These are phyloP conservation scores for Colletotrichum lindemuthianum DNA, from an alignment of 2,329 filamentous ascomycete species.

Conservation along the genomic window DNA sequence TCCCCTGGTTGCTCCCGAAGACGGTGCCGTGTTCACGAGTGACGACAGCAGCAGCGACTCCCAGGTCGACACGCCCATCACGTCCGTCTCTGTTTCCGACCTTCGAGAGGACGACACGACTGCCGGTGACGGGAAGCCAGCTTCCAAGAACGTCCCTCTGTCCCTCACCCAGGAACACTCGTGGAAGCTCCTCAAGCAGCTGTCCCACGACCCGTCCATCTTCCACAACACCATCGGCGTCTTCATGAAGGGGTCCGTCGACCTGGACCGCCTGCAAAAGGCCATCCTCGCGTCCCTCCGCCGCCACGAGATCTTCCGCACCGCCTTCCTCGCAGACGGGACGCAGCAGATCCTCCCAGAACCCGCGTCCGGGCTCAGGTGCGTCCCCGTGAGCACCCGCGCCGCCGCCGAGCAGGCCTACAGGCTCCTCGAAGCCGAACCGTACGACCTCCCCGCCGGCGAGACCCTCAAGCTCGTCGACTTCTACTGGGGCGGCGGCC, in stretches of 20 bases:
- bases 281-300: slow-evolving; percentile 45
- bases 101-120: neutral
- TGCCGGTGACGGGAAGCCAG: neutral
- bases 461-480: slow-evolving; percentile 7
- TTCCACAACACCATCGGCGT: slow-evolving; percentile 49
- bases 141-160: neutral
- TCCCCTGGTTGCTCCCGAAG: neutral
- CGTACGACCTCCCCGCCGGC: slow-evolving; percentile 8
- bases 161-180: slow-evolving; percentile 12
- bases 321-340: slow-evolving; percentile 37
- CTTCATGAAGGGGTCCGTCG: slow-evolving; percentile 44
- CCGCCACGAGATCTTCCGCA: slow-evolving; percentile 48
- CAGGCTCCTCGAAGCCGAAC: neutral
- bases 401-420: slow-evolving; percentile 2
- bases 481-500: neutral
- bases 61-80: neutral
- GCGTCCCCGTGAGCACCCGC: neutral
- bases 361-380: neutral
- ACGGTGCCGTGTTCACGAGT: neutral
- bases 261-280: slow-evolving; percentile 42
- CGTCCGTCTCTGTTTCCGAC: no score
- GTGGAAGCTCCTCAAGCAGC: slow-evolving; percentile 41
- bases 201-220: slow-evolving; percentile 52
- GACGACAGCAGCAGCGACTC: neutral
- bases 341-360: neutral